Conservation (phyloP, 192 early-diverging fungal species). For the Umbelopsis ramanniana region DNA sequence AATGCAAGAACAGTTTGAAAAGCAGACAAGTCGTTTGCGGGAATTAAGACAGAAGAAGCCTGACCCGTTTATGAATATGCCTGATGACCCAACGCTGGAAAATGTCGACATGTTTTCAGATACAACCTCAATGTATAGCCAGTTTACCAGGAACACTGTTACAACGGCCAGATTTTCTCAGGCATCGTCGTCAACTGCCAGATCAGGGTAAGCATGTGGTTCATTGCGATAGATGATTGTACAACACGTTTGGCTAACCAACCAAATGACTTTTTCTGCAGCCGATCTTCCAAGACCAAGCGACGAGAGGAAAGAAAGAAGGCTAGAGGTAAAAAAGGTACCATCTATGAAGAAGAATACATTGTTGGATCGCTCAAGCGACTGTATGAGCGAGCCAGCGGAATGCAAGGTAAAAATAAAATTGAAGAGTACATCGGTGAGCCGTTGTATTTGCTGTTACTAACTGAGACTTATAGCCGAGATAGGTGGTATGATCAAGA, state of each 20-base stretch:
- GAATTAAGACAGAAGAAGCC: constrained; percentile 62
- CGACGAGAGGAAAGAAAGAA: constrained; percentile 77
- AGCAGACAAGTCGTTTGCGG: constrained; percentile 60
- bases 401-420: constrained; percentile 55
- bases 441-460: not conserved
- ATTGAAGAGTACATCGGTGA: not conserved
- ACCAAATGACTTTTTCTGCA: not conserved
- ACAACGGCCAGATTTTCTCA: constrained; percentile 65
- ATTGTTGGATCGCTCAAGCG: constrained; percentile 73
- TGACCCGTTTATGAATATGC: constrained; percentile 42
- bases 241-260: not conserved
- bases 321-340: constrained; percentile 88
- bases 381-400: constrained; percentile 59
- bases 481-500: constrained; percentile 57
- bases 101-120: constrained; percentile 95
- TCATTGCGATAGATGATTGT: too few species aligned
- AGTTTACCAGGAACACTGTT: constrained; percentile 78
- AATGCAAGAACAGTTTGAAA: constrained; percentile 64
- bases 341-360: constrained; percentile 90
- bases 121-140: constrained; percentile 91
- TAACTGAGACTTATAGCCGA: constrained; percentile 44
- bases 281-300: constrained; percentile 66
- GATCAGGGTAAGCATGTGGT: constrained; percentile 23
- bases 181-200: constrained; percentile 47
- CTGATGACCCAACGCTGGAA: constrained; percentile 68